Evolutionary conservation across 805 yeast species (phyloP), one percentile per base, ranked within the genome.

Genomic region (Kockiozyma suomiensis): DNA sequence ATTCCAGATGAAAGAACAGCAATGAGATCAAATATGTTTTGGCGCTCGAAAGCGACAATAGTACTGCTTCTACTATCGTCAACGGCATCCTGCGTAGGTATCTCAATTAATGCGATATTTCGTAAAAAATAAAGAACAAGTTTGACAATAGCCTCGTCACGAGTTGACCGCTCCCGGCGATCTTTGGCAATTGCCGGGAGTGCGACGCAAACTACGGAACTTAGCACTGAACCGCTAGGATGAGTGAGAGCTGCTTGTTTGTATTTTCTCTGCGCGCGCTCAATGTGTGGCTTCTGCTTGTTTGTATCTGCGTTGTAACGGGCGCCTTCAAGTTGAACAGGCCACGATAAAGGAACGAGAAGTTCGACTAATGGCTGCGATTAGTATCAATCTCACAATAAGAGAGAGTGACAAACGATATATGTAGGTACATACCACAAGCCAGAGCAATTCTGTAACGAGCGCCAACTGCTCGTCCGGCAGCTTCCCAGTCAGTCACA

Each of bases 291-390:
- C 69, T 81, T 86, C 41, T 82, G 77, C 21, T 78, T 74, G 43
- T 83, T 77, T 67, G 88, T 90, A 55, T 82, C 82, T 21, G 76
- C 77, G 0, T 86, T 76, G 2, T 86, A 80, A n/a, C 82, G 82
- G 21, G 80, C 82, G 8, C 80, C 74, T 53, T 77, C 81, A n/a
- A 90, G 71, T 35, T 84, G 84, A 4, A 88, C 71, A 0, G 98
- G 98, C 89, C 96, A 88, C 0, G 97, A 88, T 69, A 94, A 77
- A 1, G 89, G 83, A 0, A 90, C 96, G 59, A 94, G 74, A 5
- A 94, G 72, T 72, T 94, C 97, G 56, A 94, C 66, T 62, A 38
- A n/a, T 21, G 10, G 32, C 8, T 30, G 10, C 33, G 10, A 26
- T 50, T 25, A 53, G 50, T 19, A 37, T 28, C 21, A 7, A 8